Conservation (phyloP, 805 yeast genomes). For the Geotrichum ghanense region DNA sequence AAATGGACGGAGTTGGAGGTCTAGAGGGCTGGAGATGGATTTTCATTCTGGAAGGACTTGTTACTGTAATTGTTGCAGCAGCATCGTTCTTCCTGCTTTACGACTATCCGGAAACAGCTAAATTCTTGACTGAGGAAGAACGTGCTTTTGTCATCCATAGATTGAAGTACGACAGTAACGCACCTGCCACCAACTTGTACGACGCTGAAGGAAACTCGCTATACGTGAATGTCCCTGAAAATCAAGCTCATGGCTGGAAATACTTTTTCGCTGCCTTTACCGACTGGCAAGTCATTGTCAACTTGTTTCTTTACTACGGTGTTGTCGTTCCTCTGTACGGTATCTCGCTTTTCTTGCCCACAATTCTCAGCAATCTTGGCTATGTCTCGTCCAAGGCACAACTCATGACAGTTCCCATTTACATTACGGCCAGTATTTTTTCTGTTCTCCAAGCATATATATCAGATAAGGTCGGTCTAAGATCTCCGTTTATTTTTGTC, state of each 20-base stretch:
- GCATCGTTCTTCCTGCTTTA: conserved; percentile 26
- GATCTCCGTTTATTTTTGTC: conserved; percentile 18
- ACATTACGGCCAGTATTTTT: conserved; percentile 35
- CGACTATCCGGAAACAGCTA: conserved; percentile 27
- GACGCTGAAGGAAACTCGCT: conserved; percentile 26
- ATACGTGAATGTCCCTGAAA: conserved; percentile 28
- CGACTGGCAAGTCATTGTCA: conserved; percentile 38
- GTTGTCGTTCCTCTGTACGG: conserved; percentile 47
- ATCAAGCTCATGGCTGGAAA: conserved; percentile 31
- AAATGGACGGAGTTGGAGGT: conserved; percentile 5
- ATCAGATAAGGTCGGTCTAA: conserved; percentile 24
- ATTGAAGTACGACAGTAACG: conserved; percentile 26
- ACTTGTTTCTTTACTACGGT: conserved; percentile 41
- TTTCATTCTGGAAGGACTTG: conserved; percentile 30
- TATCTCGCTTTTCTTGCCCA: conserved; percentile 48
- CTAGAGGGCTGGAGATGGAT: conserved; percentile 27
- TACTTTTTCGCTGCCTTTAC: conserved; percentile 38
- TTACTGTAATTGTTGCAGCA: conserved; percentile 26
- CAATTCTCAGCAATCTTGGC: conserved; percentile 41
- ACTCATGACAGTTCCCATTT: conserved; percentile 35
- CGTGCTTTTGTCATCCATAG: conserved; percentile 36
- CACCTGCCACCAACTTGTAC: neutral
- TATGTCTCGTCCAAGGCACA: conserved; percentile 54
- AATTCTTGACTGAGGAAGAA: conserved; percentile 26
- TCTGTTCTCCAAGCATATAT: conserved; percentile 14